Evolutionary conservation across 352 stramenopile species (phyloP), one percentile per base, ranked within the genome.

Genomic region (Phytophthora uliginosa): DNA sequence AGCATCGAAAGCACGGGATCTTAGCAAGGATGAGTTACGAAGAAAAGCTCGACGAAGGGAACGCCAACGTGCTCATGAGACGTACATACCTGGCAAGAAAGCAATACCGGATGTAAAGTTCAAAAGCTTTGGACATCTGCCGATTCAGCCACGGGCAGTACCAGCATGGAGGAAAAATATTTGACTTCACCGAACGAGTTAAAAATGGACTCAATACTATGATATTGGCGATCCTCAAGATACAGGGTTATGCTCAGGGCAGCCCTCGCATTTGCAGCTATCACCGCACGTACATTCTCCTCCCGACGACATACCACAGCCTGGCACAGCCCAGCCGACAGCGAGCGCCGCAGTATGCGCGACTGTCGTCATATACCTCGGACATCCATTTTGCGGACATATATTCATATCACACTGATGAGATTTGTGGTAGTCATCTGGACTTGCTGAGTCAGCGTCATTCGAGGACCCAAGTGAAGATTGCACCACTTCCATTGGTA

Each of bases 281-380:
- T 95, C 88, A 8, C 86, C 89, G 20, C 89, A 96, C 0, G 83
- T 95, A 61, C 89, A 96, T 58, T 96, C 88, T 50, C 85, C 84
- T 7, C 89, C 89, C 73, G 75, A 89, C 1, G 81, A 78, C 89
- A 96, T 96, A 4, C 83, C 89, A 53, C 89, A 96, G 0, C 89
- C 89, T 48, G 89, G 86, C 5, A 96, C 85, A 7, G 82, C 73
- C 89, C 89, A 96, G 3, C 89, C 89, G 34, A 95, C 75, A 33
- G 89, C 89, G 6, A 95, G 68, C 5, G 89, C 89, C 8, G 89
- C 89, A 3, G 88, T 92, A 59, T 96, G 89, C 7, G 89, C 89
- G 51, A 96, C 77, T 1, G 84, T 94, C 2, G 79, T 88, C 68
- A 86, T 89, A 68, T 96, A 96, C 59, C 91, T 86, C 40, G 80